A percentile compares a stretch with the other conserved stretches of the same genome.
These are phyloP conservation scores for Sporobolomyces pararoseus DNA, from an alignment of 768 basidiomycete species.

Conservation along the genomic window DNA sequence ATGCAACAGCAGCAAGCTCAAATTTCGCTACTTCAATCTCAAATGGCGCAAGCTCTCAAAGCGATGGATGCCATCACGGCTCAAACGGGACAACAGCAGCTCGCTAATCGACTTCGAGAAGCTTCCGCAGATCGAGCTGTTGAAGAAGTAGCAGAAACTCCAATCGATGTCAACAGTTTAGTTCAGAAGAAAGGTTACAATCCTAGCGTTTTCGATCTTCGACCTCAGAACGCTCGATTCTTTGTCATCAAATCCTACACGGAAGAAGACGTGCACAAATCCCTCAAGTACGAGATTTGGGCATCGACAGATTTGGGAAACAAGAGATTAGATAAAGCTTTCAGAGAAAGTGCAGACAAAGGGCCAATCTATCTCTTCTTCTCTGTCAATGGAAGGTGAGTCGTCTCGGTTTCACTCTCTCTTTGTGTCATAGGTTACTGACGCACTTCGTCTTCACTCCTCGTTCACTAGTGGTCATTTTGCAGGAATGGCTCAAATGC, in stretches of 20 bases:
- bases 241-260: conserved; percentile 99
- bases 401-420: neutral
- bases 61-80: conserved; percentile 34
- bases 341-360: conserved; percentile 84
- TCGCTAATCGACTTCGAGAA: conserved; percentile 38
- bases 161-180: conserved; percentile 79
- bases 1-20: conserved; percentile 33
- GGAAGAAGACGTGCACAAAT: conserved; percentile 96
- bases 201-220: conserved; percentile 73
- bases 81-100: conserved; percentile 10
- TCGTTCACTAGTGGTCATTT: conserved; percentile 75
- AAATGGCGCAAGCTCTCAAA: conserved; percentile 39
- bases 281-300: conserved; percentile 45
- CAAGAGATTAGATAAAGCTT: conserved; percentile 93
- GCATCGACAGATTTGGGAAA: conserved; percentile 63
- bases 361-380: conserved; percentile 98
- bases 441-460: conserved; percentile 12
- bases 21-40: conserved; percentile 39
- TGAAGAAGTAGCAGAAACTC: conserved; percentile 51
- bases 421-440: neutral
- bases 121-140: conserved; percentile 50
- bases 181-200: conserved; percentile 88
- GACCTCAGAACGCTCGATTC: conserved; percentile 77
- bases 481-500: conserved; percentile 98
- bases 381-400: conserved; percentile 84